Conservation (phyloP, 345 rosid genomes). For the Syzygium aromaticum region DNA sequence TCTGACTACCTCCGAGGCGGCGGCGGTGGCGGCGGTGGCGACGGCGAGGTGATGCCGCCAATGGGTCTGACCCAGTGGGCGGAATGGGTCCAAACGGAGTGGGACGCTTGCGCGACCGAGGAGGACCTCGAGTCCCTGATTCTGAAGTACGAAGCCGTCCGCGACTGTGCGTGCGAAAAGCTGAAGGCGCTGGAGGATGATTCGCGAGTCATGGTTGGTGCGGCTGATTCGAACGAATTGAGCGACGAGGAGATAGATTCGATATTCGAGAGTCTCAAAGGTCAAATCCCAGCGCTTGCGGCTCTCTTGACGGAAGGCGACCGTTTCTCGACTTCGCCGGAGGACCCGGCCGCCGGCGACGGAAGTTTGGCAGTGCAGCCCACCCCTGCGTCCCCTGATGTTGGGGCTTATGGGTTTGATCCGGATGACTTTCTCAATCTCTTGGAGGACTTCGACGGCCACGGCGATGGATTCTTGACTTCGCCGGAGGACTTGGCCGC, state of each 20-base stretch:
- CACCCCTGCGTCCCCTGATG: neutral
- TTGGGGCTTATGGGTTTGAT: neutral
- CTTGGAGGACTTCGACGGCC: too few relatives aligned
- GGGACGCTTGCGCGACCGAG: too few relatives aligned
- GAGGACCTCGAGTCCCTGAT: too few relatives aligned
- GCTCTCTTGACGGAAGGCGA: neutral
- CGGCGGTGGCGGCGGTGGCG: too few relatives aligned
- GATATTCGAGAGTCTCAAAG: neutral
- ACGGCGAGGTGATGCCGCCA: neutral
- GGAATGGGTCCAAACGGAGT: too few relatives aligned
- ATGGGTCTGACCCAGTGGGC: too few relatives aligned
- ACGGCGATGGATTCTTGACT: too few relatives aligned
- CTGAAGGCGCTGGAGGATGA: too few relatives aligned
- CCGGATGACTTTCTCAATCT: neutral
- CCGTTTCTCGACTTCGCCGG: neutral
- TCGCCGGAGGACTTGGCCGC: too few relatives aligned
- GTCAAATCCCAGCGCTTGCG: neutral
- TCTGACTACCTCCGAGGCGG: neutral
- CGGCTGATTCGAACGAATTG: neutral
- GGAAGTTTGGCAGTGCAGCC: neutral
- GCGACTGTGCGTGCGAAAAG: too few relatives aligned
- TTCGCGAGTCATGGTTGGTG: too few relatives aligned
- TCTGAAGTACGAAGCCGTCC: too few relatives aligned
- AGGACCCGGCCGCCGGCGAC: neutral
- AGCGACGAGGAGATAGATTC: neutral